Evolutionary conservation across 345 rosid genomes (phyloP), one percentile per base, ranked within the genome.

Genomic region (Eucalyptus marginata): DNA sequence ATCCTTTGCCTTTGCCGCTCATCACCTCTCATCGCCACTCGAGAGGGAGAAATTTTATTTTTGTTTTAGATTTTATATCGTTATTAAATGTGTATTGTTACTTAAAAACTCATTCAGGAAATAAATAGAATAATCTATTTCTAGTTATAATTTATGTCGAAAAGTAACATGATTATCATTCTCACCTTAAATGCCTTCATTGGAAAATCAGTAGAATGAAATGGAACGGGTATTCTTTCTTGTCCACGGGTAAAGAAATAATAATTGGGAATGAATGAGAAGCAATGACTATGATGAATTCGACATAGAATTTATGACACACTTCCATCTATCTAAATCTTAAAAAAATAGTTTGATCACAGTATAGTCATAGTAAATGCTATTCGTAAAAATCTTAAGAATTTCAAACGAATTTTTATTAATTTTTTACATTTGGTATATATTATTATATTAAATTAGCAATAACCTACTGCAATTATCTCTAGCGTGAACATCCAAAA

Each of bases 21-120:
- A 0, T 52, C 24, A 0, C 5, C 25, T 52, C 24, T 0, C 10
- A 0, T 0, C 1, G 0, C 0, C 25, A 52, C 5, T 0, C 0
- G 0, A 52, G 10, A 52, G 4, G 24, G 25, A 52, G 58, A 52
- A 20, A 52, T 52, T 52, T 52, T 52, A 3, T 52, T 7, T 18
- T 0, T 7, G 0, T 52, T 2, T 20, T 52, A 52, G 1, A 52
- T 52, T 52, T 18, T 18, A 10, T 17, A 52, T 7, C 4, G 0
- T 52, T 52, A 7, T 52, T 2, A 18, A 52, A 52, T 52, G 1
- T 52, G 24, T 20, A 52, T 0, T 7, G 18, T 52, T 52, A 0
- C 1, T 52, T 52, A 52, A 52, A 52, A 52, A 3, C 0, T 3
- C 58, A 7, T 52, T 52, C 2, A 8, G 3, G 2, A 2, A 52